Evolutionary conservation across 495 filamentous ascomycete species (phyloP), one percentile per base, ranked within the genome.

Genomic region (Podospora australis): DNA sequence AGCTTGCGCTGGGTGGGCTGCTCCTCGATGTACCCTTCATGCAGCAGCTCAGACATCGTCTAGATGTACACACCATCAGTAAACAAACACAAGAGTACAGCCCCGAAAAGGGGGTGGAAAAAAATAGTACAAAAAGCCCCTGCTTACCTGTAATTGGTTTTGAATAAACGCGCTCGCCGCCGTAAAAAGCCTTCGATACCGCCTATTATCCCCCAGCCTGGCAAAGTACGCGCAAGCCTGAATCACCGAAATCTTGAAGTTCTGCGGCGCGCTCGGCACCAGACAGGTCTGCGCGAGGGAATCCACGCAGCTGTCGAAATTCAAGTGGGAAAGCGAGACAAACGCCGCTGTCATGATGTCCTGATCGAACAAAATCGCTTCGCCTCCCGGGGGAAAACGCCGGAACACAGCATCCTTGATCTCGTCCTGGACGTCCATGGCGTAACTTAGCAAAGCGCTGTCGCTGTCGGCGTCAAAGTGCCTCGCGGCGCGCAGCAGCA

Each of bases 371-470:
- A 67, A 49, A 8, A 59, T 56, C 11, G 60, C 66, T 21, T 79
- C 77, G 29, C 59, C 60, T 43, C 70, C 63, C 6, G 68, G 67
- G 11, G 66, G 55, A 34, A 73, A 68, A 29, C 71, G 72, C 25
- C 77, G 70, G 46, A 84, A 84, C 17, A 83, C 77, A 35, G 78
- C 79, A 42, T 83, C 80, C 20, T 71, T 65, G 8, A 84, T 68
- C 60, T 84, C 80, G 49, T 82, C 78, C 56, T 82, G 80, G 16
- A 84, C 73, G 55, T 83, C 80, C 57, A 82, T 68, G 9, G 79
- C 80, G 56, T 81, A 84, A 55, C 78, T 79, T 47, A 82, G 61
- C 46, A 84, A 66, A 0, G 79, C 79, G 19, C 73, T 73, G 47
- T 84, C 80, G 46, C 70, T 75, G 32, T 83, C 78, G 7, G 72